Evolutionary conservation across 805 yeast genomes (phyloP).

Genomic region (Yueomyces sp.): DNA sequence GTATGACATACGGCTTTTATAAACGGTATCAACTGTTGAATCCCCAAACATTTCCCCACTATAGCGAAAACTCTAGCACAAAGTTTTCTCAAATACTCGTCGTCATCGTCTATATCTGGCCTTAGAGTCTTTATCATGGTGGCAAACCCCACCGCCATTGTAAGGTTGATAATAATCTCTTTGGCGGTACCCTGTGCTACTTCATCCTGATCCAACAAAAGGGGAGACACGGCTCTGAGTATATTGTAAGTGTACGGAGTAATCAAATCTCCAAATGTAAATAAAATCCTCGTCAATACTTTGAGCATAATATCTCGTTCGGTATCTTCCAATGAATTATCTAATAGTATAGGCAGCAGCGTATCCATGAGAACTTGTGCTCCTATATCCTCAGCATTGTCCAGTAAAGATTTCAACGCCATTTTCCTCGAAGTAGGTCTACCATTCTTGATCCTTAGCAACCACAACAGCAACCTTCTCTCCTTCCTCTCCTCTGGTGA

Average conservation of each 20-base stretch:
- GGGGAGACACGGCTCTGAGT: slow-evolving; percentile 61
- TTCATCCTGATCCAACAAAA: slow-evolving; percentile 66
- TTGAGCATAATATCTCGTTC: slow-evolving; percentile 78
- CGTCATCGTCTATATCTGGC: slow-evolving; percentile 71
- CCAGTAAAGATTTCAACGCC: slow-evolving; percentile 55
- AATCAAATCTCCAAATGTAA: slow-evolving; percentile 48
- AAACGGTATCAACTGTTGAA: slow-evolving; percentile 62
- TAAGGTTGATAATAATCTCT: slow-evolving; percentile 58
- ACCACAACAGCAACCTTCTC: slow-evolving; percentile 43
- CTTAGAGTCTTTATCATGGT: slow-evolving; percentile 67
- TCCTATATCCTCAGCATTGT: slow-evolving; percentile 51
- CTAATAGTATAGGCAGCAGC: slow-evolving; percentile 65
- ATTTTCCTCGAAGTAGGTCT: slow-evolving; percentile 50
- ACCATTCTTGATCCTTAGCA: slow-evolving; percentile 71
- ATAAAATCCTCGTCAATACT: slow-evolving; percentile 54
- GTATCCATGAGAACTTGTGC: slow-evolving; percentile 55
- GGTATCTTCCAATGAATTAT: slow-evolving; percentile 58
- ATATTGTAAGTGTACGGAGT: slow-evolving; percentile 66
- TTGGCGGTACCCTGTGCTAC: slow-evolving; percentile 67
- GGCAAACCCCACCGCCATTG: slow-evolving; percentile 74
- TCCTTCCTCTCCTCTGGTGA: slow-evolving; percentile 45
- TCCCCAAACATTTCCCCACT: slow-evolving; percentile 67
- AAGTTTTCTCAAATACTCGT: slow-evolving; percentile 65
- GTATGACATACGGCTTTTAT: slow-evolving; percentile 67
- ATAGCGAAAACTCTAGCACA: slow-evolving; percentile 76